Evolutionary conservation across 441 rosid genomes (phyloP).

Genomic region (California macrophylla): DNA sequence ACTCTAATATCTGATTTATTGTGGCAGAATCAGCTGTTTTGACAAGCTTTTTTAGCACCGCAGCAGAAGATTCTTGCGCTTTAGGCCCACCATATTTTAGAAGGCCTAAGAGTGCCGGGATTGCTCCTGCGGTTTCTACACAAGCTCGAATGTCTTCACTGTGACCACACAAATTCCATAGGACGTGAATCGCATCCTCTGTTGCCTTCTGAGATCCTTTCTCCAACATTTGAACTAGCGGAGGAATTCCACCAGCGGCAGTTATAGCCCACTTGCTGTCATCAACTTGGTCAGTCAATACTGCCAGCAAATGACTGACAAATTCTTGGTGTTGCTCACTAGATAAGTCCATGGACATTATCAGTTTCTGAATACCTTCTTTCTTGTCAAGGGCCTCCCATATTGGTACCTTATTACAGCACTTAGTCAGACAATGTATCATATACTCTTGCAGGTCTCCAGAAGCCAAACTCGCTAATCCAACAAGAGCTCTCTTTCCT

Average conservation of each 20-base stretch:
- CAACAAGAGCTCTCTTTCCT: constrained; percentile 60
- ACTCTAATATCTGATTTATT: constrained; percentile 60
- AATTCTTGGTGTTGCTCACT: constrained; percentile 74
- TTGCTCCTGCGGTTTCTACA: constrained; percentile 82
- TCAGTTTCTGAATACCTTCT: constrained; percentile 74
- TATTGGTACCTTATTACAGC: constrained; percentile 39
- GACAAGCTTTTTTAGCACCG: constrained; percentile 54
- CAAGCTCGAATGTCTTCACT: constrained; percentile 81
- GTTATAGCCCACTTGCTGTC: constrained; percentile 97
- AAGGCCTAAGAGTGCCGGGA: constrained; percentile 61
- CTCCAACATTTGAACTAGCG: constrained; percentile 65
- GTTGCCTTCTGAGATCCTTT: constrained; percentile 67
- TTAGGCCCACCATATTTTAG: constrained; percentile 57
- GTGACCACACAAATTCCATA: constrained; percentile 71
- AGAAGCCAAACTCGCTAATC: constrained; percentile 57
- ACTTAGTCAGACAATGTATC: constrained; percentile 49
- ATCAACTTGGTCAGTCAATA: constrained; percentile 67
- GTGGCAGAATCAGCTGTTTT: constrained; percentile 61
- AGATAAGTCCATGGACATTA: constrained; percentile 70
- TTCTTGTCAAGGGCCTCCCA: constrained; percentile 79
- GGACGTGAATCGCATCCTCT: constrained; percentile 68
- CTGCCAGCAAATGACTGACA: constrained; percentile 59
- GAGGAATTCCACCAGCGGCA: constrained; percentile 96
- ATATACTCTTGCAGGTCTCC: constrained; percentile 50
- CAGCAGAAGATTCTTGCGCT: constrained; percentile 62